Evolutionary conservation across 2,329 filamentous ascomycete species (phyloP), one percentile per base, ranked within the genome.

Genomic region (Colletotrichum sp.): DNA sequence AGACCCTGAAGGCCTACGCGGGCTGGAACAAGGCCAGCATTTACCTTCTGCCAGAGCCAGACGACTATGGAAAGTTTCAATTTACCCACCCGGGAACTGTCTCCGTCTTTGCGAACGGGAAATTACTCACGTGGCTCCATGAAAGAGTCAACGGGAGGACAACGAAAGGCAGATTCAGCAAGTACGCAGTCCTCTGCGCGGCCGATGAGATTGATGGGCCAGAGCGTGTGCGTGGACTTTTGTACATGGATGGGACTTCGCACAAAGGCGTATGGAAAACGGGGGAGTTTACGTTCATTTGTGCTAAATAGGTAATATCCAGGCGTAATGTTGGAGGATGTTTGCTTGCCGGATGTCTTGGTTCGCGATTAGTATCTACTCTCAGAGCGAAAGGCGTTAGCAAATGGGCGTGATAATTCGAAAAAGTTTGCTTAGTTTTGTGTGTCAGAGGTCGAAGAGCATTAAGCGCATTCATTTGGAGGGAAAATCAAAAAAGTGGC

Each of bases 291-390:
- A 1, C 8, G 13, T 59, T 59, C 3, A 8, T 59, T 16, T 59
- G 24, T 28, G 55, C 55, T 1, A 59, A 28, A 1, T 18, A 59
- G 15, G 55, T 1, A 10, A 57, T 10, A 15, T 28, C 8, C 8
- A 24, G 24, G 21, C 3, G 24, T 18, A 59, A 16, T 8, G 13
- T 5, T 28, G 24, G 4, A 10, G 24, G 16, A 57, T 28, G 7
- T 2, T n/a, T n/a, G 2, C 8, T 10, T 10, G 16, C 5, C 0
- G 39, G 3, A 21, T 8, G 39, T 0, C 10, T 21, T 49, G 39
- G 18, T 44, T 6, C 18, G 9, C 9, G 9, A 3, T 44, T n/a
- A 2, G 0, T n/a, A 0, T n/a, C 39, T 6, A n/a, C 0, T n/a
- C 18, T 44, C 18, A 4, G 18, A n/a, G 39, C 18, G 18, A 44